Percentiles rank a stretch among this genome's conserved stretches.
These are phyloP conservation scores for Coccomyxa sp. DNA, from an alignment of 139 green algal genomes.

Conservation along the genomic window DNA sequence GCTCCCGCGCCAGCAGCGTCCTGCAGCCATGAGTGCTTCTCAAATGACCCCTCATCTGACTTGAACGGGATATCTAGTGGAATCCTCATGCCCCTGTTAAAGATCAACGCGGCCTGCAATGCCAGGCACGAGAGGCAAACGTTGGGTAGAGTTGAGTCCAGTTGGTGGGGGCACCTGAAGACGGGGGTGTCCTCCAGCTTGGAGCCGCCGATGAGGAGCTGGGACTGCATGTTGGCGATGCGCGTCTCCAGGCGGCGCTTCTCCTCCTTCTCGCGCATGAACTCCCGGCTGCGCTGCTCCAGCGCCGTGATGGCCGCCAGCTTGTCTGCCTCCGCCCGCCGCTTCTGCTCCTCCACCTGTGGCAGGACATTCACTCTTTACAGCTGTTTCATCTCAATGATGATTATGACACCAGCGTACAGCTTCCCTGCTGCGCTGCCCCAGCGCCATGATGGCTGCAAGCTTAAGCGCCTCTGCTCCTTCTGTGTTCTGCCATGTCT, in stretches of 20 bases:
- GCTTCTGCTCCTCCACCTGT: conserved; percentile 88
- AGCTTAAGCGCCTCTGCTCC: background rate
- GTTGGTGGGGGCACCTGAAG: no score
- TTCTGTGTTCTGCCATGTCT: no score
- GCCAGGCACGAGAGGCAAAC: no score
- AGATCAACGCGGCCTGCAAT: no score
- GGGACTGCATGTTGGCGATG: conserved; percentile 81
- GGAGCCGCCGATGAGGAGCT: conserved; percentile 79
- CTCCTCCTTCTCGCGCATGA: conserved; percentile 89
- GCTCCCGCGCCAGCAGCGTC: conserved; percentile 72
- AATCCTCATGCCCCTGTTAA: background rate
- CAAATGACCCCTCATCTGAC: no score
- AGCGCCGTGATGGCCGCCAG: conserved; percentile 89
- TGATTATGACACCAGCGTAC: no score
- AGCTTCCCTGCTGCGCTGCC: background rate
- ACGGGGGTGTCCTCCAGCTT: conserved; percentile 73
- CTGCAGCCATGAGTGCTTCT: no score
- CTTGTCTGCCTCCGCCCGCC: conserved; percentile 91
- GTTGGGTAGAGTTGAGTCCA: no score
- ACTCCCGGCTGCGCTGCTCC: conserved; percentile 76
- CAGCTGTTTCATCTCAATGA: no score
- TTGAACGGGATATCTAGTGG: background rate
- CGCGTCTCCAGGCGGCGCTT: conserved; percentile 77
- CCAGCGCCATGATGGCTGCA: background rate
- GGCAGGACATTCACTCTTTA: background rate